Base-by-base conservation (phyloP, 305 asterid genomes). In the Fraxinus xanthoxyloides region DNA sequence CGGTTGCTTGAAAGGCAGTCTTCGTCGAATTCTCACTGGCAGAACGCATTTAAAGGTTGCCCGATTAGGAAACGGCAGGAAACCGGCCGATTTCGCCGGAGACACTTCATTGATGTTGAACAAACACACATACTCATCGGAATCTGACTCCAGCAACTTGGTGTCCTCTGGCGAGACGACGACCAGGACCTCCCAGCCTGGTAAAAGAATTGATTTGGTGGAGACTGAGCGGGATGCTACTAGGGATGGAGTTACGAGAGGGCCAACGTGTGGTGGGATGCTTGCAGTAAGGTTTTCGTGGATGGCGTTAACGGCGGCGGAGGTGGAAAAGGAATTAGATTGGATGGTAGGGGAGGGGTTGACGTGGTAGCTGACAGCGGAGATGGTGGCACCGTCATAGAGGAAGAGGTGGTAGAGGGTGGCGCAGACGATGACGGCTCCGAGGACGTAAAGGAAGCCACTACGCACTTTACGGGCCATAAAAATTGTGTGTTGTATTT, bases 131-230 rank as follows among this genome's bases (percentile, higher is more conserved):
- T 88, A 88, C 1, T 84, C 83, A 1, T 26, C 80, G 0, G n/a
- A 8, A 24, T 69, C 67, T 76, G 78, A 24, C 28, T 30, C 63
- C 30, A 48, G 54, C 9, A 75, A 13, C 24, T 86, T 84, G 3
- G 88, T 70, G 4, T 85, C 79, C 3, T 87, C 83, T 15, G 95
- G 88, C 0, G 92, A 78, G 19, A 85, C 86, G n/a, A 95, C 85
- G 0, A 93, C 91, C 75, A 92, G 91, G 4, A 95, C 89, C 83
- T 93, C 94, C 98, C 98, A 95, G 79, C 86, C 96, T 3, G 91
- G 99, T 36, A 95, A 80, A 34, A 93, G 92, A 74, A 93, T 79
- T 2, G 97, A 81, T 30, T 87, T 83, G 75, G 91, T 84, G 59
- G 94, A 59, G 21, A 85, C 34, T 3, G 81, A 26, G 35, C 36